Evolutionary conservation across 2,329 filamentous ascomycete species (phyloP).

Genomic region (Arthrobotrys entomopaga): DNA sequence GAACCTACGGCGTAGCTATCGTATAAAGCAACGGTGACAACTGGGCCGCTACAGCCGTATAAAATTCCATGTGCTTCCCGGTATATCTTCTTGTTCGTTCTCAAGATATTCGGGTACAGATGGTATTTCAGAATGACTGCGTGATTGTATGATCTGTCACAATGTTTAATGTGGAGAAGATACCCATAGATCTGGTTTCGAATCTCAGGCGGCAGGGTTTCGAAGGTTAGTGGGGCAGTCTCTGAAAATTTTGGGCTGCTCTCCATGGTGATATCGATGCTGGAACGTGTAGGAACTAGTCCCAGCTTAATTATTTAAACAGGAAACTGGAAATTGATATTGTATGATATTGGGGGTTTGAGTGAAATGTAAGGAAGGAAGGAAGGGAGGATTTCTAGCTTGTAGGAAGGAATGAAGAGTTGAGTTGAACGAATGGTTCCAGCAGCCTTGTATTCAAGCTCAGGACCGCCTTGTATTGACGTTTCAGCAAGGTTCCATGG

Average conservation of each 20-base stretch:
- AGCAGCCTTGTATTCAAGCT: too few relatives aligned
- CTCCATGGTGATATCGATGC: slow-evolving; percentile 1
- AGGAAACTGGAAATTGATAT: too few relatives aligned
- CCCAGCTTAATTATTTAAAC: too few relatives aligned
- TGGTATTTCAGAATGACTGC: background rate
- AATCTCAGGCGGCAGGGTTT: slow-evolving; percentile 29
- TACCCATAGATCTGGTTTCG: slow-evolving; percentile 38
- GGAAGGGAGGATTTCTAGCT: too few relatives aligned
- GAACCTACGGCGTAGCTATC: background rate
- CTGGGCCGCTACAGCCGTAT: slow-evolving; percentile 16
- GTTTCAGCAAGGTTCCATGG: too few relatives aligned
- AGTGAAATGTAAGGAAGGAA: too few relatives aligned
- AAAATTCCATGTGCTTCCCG: slow-evolving; percentile 36
- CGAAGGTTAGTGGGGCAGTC: background rate
- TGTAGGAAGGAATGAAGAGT: too few relatives aligned
- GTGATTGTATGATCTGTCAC: slow-evolving; percentile 1
- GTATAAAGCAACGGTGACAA: slow-evolving; percentile 28
- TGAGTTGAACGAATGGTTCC: too few relatives aligned
- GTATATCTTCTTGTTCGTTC: slow-evolving; percentile 26
- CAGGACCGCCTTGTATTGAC: too few relatives aligned
- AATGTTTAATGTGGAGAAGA: slow-evolving; percentile 24
- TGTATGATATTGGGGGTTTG: too few relatives aligned
- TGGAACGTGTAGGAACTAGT: background rate
- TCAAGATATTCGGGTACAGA: slow-evolving; percentile 25
- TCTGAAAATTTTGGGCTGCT: background rate